A percentile compares a stretch with the other conserved stretches of the same genome.
phyloP scores from a whole-genome alignment of 2,329 filamentous ascomycete species.

The Ceratocystis alfenasii region DNA sequence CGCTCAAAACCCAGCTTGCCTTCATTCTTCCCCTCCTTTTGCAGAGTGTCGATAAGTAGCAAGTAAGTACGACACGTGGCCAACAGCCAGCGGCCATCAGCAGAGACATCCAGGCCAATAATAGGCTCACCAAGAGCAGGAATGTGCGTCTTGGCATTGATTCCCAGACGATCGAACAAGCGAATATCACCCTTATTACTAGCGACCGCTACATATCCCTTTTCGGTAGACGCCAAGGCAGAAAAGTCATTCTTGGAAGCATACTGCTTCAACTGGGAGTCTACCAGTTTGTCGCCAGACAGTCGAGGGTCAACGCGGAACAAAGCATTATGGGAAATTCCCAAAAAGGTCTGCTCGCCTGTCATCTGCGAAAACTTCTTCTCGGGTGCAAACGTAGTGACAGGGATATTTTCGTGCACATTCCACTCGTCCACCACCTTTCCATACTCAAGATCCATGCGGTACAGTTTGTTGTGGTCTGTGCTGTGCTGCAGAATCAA shows the following conservation, averaged over 20 bases:
- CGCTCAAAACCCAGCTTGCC: constrained; percentile 97
- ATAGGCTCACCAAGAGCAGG: constrained; percentile 92
- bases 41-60: constrained; percentile 79
- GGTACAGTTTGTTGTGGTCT: constrained; percentile 83
- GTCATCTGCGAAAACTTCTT: constrained; percentile 99
- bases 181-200: constrained; percentile 97
- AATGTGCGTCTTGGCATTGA: constrained; percentile 95
- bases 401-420: constrained; percentile 87
- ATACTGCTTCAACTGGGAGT: constrained; percentile 89
- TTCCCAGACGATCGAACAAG: constrained; percentile 88
- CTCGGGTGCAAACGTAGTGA: constrained; percentile 84
- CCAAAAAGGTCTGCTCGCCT: constrained; percentile 84
- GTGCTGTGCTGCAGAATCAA: constrained; percentile 75
- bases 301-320: constrained; percentile 90
- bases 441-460: constrained; percentile 95
- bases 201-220: constrained; percentile 91
- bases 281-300: constrained; percentile 81
- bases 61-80: constrained; percentile 92
- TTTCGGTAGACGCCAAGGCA: constrained; percentile 82
- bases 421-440: constrained; percentile 99
- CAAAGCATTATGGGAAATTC: constrained; percentile 81
- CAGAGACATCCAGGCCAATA: constrained; percentile 86
- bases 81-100: constrained; percentile 89
- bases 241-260: constrained; percentile 96
- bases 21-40: constrained; percentile 89